These are phyloP conservation scores for Ascochyta pisi DNA, from an alignment of 2,329 filamentous ascomycete species.

Conservation along the genomic window DNA sequence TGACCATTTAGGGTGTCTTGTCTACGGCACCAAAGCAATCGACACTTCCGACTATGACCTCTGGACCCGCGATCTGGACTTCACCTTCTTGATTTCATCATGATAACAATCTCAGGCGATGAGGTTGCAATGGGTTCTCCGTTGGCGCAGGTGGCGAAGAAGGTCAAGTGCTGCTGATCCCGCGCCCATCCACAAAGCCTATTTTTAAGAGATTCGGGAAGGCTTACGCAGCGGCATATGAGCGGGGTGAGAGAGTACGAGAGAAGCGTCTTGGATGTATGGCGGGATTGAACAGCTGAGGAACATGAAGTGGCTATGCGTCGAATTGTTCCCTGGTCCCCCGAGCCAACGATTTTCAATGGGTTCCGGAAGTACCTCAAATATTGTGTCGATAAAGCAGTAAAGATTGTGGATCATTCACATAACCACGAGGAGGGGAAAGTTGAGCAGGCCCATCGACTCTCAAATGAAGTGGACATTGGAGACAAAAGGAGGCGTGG, in stretches of 20 bases:
- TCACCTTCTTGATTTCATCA: neutral
- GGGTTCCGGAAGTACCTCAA: too few relatives aligned
- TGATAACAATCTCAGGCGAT: neutral
- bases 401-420: too few relatives aligned
- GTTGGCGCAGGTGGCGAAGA: constrained; percentile 15
- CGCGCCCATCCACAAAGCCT: constrained; percentile 2
- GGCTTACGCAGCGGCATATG: constrained; percentile 4
- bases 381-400: too few relatives aligned
- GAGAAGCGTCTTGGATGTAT: constrained; percentile 7
- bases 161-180: constrained; percentile 5
- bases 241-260: constrained; percentile 6
- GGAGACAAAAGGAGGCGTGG: neutral
- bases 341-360: neutral
- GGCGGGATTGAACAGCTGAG: constrained; percentile 5
- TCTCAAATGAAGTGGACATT: neutral
- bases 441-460: neutral
- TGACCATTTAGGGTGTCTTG: neutral
- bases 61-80: neutral
- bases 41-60: neutral
- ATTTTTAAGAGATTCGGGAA: constrained; percentile 1
- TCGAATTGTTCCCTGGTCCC: constrained; percentile 4
- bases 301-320: constrained; percentile 13
- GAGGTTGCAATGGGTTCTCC: neutral
- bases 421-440: neutral
- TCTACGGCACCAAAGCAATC: neutral